These are phyloP conservation scores for Lachancea meyersii DNA, from an alignment of 805 yeast species.

Conservation along the genomic window DNA sequence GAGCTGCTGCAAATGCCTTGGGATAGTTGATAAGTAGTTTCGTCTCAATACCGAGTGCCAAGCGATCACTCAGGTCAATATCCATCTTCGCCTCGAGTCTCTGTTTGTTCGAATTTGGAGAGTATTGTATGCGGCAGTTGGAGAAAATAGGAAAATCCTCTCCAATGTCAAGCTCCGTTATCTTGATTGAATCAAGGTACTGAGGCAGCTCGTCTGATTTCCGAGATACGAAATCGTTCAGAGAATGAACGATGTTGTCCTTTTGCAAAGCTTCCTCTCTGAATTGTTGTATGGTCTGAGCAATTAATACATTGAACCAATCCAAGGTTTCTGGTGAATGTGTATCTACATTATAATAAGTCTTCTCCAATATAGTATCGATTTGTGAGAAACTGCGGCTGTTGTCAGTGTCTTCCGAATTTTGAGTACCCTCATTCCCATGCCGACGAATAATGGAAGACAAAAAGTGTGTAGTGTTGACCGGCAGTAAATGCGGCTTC, in stretches of 20 bases:
- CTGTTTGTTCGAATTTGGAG: slow-evolving; percentile 43
- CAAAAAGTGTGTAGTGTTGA: slow-evolving; percentile 10
- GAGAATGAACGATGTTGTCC: slow-evolving; percentile 76
- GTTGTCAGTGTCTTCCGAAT: slow-evolving; percentile 21
- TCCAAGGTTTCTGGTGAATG: slow-evolving; percentile 89
- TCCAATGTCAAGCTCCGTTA: slow-evolving; percentile 86
- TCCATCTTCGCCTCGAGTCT: slow-evolving; percentile 81
- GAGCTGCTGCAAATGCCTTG: slow-evolving; percentile 71
- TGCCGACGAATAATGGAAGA: slow-evolving; percentile 30
- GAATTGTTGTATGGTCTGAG: slow-evolving; percentile 81
- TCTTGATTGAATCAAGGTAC: slow-evolving; percentile 66
- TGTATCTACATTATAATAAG: slow-evolving; percentile 82
- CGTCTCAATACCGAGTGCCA: slow-evolving; percentile 82
- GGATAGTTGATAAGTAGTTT: slow-evolving; percentile 75
- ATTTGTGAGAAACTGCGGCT: slow-evolving; percentile 24
- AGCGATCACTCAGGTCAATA: slow-evolving; percentile 80
- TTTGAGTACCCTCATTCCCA: slow-evolving; percentile 21
- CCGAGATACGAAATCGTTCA: slow-evolving; percentile 55
- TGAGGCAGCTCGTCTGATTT: slow-evolving; percentile 59
- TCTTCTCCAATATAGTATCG: slow-evolving; percentile 69
- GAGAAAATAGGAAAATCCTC: slow-evolving; percentile 93
- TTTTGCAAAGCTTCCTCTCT: slow-evolving; percentile 82
- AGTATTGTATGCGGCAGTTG: slow-evolving; percentile 74
- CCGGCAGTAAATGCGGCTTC: slow-evolving; percentile 12
- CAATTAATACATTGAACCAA: slow-evolving; percentile 93